Evolutionary conservation across 1,284 basidiomycete species (phyloP).

Genomic region (Ustilago cynodontis): DNA sequence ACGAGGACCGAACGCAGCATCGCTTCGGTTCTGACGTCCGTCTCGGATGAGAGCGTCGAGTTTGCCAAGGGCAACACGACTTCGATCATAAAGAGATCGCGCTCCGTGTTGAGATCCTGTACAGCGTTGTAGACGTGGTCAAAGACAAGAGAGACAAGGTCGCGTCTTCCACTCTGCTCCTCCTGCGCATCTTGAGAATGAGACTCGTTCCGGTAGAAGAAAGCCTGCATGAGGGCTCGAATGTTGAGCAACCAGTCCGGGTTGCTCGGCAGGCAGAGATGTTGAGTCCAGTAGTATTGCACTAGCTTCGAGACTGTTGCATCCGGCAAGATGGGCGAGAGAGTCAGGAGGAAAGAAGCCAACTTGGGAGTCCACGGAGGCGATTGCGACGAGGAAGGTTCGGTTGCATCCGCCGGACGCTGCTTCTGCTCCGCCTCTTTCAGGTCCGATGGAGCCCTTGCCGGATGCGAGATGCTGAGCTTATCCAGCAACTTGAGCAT

Average conservation of each 20-base stretch:
- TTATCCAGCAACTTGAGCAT: conserved; percentile 46
- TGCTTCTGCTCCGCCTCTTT: conserved; percentile 22
- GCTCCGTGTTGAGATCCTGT: conserved; percentile 59
- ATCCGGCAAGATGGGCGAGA: conserved; percentile 65
- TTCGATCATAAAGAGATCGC: conserved; percentile 57
- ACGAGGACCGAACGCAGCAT: conserved; percentile 58
- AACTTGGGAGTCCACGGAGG: conserved; percentile 62
- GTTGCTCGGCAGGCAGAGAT: conserved; percentile 65
- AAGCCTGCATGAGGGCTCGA: conserved; percentile 58
- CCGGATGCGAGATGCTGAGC: conserved; percentile 33
- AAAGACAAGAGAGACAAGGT: conserved; percentile 60
- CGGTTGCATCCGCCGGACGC: conserved; percentile 16
- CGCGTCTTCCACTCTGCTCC: conserved; percentile 39
- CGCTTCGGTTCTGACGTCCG: conserved; percentile 44
- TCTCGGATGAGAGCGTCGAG: conserved; percentile 54
- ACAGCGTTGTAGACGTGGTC: conserved; percentile 65
- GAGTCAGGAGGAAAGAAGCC: conserved; percentile 56
- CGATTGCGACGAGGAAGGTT: conserved; percentile 10
- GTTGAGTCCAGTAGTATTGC: conserved; percentile 57
- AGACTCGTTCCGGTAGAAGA: conserved; percentile 59
- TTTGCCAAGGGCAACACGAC: conserved; percentile 62
- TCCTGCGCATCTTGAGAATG: conserved; percentile 11
- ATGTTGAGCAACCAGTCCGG: conserved; percentile 65
- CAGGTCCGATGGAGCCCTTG: conserved; percentile 17
- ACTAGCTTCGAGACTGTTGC: conserved; percentile 58